Base-by-base conservation (phyloP, 352 stramenopile genomes). In the Pythium pyrilobum region DNA sequence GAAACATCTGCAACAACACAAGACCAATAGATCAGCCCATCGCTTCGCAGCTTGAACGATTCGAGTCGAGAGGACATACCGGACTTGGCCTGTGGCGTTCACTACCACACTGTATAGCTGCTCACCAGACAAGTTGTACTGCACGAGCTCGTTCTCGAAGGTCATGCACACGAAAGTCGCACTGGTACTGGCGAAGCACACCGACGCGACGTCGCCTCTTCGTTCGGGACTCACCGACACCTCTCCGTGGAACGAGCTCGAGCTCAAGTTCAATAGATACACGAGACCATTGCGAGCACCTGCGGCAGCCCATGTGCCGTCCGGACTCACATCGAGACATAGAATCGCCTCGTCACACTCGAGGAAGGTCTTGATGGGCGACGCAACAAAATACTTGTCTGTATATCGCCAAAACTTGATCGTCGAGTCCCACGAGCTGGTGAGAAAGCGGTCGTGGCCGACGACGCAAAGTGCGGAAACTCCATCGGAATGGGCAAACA, bases 351-450 rank as follows among this genome's bases (percentile, higher is more conserved):
- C 79, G 52, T 84, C 71, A 15, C 74, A 86, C 24, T 87, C 71
- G 5, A 73, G 29, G 44, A 89, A 87, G 2, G 71, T 87, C 23
- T 60, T 63, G 8, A 88, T 67, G 4, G 74, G 77, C 0, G 67
- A 74, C 9, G 66, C 46, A 2, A 85, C 59, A 21, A 92, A 77
- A 23, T 65, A 68, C 10, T 54, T 71, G 10, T 76, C 59, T 2
- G 78, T 85, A 34, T 87, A 92, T 13, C 72, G 64, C 81, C 81
- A 92, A 20, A 87, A 46, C 52, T 89, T 91, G 53, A 91, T 69
- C 1, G 64, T 89, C 0, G 77, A 85, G 53, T 91, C 80, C 77
- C 76, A 89, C 5, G 80, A 91, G 27, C 77, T 86, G n/a, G 77
- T 86, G 18, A 89, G 41, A 33, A 91, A 81, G 0, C 73, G 72